These are phyloP conservation scores for Plasmodium reichenowi DNA, from an alignment of 169 alveolate genomes.

Conservation along the genomic window DNA sequence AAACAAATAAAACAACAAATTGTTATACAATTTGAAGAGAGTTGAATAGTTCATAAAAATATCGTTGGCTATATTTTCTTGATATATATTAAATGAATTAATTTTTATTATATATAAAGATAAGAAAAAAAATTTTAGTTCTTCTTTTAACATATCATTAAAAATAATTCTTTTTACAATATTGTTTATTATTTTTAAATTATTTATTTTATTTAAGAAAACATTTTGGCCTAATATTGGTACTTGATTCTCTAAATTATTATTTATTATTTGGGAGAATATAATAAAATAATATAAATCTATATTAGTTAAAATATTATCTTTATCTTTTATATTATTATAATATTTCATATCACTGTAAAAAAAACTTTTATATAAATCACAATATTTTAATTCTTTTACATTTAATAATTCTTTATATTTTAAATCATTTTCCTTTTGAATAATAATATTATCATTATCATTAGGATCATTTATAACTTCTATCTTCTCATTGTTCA, in stretches of 20 bases:
- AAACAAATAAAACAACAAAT: slow-evolving; percentile 41
- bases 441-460: not conserved
- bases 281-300: slow-evolving; percentile 58
- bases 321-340: slow-evolving; percentile 41
- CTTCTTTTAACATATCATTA: slow-evolving; percentile 62
- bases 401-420: not conserved
- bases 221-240: slow-evolving; percentile 66
- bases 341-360: slow-evolving; percentile 30
- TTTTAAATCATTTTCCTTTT: not conserved
- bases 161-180: slow-evolving; percentile 57
- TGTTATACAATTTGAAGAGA: slow-evolving; percentile 46
- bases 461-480: not conserved
- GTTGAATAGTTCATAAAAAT: slow-evolving; percentile 46
- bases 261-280: slow-evolving; percentile 67
- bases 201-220: slow-evolving; percentile 44
- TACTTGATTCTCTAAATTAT: slow-evolving; percentile 54
- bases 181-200: slow-evolving; percentile 64
- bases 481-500: not conserved
- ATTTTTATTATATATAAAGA: slow-evolving; percentile 42
- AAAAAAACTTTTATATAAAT: slow-evolving; percentile 22
- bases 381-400: slow-evolving; percentile 12
- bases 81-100: slow-evolving; percentile 22
- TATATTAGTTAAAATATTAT: slow-evolving; percentile 18
- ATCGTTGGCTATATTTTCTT: slow-evolving; percentile 8
- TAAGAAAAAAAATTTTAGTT: slow-evolving; percentile 50